phyloP scores from a whole-genome alignment of 2,329 filamentous ascomycete species.

The Fusarium armeniacum region DNA sequence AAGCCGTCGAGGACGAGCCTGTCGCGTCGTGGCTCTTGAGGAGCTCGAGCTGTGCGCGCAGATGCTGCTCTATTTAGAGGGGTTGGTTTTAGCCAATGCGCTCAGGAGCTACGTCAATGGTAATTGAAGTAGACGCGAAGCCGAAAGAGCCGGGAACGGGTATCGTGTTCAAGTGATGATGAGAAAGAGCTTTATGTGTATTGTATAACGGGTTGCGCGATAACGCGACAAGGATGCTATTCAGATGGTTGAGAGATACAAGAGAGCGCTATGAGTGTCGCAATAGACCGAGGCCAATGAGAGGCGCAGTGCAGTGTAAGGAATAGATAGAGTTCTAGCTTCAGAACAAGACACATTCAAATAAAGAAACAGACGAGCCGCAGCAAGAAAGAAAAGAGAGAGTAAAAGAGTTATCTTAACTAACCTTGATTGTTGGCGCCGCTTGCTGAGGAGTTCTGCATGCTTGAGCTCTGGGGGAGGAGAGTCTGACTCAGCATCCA shows the following conservation, averaged over 20 bases:
- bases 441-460: slow-evolving; percentile 53
- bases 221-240: slow-evolving; percentile 46
- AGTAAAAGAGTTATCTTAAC: slow-evolving; percentile 44
- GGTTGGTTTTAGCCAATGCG: slow-evolving; percentile 47
- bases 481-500: slow-evolving; percentile 56
- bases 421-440: slow-evolving; percentile 54
- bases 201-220: slow-evolving; percentile 37
- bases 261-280: slow-evolving; percentile 42
- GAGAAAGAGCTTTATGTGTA: slow-evolving; percentile 29
- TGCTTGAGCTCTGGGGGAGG: slow-evolving; percentile 50
- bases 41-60: slow-evolving; percentile 62
- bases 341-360: slow-evolving; percentile 26
- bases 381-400: slow-evolving; percentile 26
- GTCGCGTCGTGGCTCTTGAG: slow-evolving; percentile 58
- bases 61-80: slow-evolving; percentile 56
- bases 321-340: slow-evolving; percentile 24
- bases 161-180: slow-evolving; percentile 23
- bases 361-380: slow-evolving; percentile 34
- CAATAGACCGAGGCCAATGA: slow-evolving; percentile 32
- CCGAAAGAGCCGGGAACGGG: slow-evolving; percentile 26
- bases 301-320: slow-evolving; percentile 22
- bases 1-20: slow-evolving; percentile 51
- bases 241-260: slow-evolving; percentile 35
- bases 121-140: slow-evolving; percentile 35
- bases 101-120: slow-evolving; percentile 33